phyloP scores from a whole-genome alignment of 306 rosid genomes.

The Biancaea sappan region DNA sequence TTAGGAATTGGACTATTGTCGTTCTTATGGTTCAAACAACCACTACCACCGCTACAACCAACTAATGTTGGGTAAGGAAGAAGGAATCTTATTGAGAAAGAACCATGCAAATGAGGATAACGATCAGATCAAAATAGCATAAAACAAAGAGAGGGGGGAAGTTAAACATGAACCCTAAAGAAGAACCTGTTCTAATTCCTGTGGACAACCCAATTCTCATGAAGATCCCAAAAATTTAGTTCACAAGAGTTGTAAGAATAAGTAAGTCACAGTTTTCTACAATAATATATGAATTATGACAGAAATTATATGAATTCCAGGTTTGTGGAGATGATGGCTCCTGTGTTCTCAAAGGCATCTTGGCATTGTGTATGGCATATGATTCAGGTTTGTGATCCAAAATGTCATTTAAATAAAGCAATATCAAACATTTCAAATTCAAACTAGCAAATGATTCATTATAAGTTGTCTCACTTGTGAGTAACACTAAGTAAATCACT shows the following conservation, averaged over 20 bases:
- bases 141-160: too few relatives aligned
- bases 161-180: too few relatives aligned
- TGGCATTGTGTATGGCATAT: slow-evolving; percentile 57
- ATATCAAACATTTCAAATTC: not conserved
- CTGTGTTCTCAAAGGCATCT: slow-evolving; percentile 50
- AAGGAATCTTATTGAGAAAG: not conserved
- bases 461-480: not conserved
- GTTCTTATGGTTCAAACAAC: too few relatives aligned
- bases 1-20: too few relatives aligned
- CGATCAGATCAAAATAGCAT: too few relatives aligned
- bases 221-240: too few relatives aligned
- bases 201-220: too few relatives aligned
- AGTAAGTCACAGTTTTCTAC: not conserved
- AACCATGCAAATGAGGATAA: not conserved
- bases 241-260: too few relatives aligned
- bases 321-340: slow-evolving; percentile 63
- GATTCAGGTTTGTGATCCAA: slow-evolving; percentile 42
- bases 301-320: slow-evolving; percentile 22
- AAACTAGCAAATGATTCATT: not conserved
- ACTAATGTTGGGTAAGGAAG: too few relatives aligned
- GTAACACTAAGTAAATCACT: not conserved
- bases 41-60: too few relatives aligned
- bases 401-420: not conserved
- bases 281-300: not conserved
- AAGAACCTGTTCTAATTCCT: too few relatives aligned